phyloP scores from a whole-genome alignment of 768 basidiomycete species.

The Solioccasus polychromus region DNA sequence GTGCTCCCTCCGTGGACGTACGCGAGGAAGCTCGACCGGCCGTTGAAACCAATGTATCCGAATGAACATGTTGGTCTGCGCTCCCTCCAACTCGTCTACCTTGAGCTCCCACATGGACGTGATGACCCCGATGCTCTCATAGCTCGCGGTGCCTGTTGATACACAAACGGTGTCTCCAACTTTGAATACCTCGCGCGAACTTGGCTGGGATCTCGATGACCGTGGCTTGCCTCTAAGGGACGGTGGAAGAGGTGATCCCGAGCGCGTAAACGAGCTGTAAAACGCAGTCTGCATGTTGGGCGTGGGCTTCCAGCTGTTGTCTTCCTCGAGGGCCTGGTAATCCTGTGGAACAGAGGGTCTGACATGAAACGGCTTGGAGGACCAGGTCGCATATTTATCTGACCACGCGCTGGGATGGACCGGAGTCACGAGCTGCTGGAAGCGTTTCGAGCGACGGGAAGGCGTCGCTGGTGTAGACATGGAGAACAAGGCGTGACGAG shows the following conservation, averaged over 20 bases:
- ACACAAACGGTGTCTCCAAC: constrained; percentile 71
- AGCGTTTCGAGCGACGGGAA: constrained; percentile 37
- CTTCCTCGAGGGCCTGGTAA: constrained; percentile 25
- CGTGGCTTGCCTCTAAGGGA: constrained; percentile 18
- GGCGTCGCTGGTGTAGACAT: constrained; percentile 28
- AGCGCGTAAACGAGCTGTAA: constrained; percentile 29
- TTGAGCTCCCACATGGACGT: constrained; percentile 61
- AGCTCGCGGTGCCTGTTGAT: constrained; percentile 39
- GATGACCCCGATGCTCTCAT: constrained; percentile 68
- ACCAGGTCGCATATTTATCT: constrained; percentile 30
- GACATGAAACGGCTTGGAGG: constrained; percentile 19
- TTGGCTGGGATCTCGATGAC: constrained; percentile 6
- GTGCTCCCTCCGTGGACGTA: constrained; percentile 60
- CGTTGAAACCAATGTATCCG: constrained; percentile 76
- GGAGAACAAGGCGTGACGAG: constrained; percentile 5
- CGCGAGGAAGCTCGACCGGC: constrained; percentile 57
- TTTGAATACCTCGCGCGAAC: constrained; percentile 35
- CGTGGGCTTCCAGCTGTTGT: constrained; percentile 22
- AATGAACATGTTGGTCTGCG: constrained; percentile 45
- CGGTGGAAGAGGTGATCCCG: constrained; percentile 8
- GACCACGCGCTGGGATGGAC: constrained; percentile 24
- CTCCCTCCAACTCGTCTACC: constrained; percentile 30
- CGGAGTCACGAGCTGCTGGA: constrained; percentile 31
- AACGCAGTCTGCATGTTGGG: constrained; percentile 24
- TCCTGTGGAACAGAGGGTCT: constrained; percentile 26